phyloP scores from a whole-genome alignment of 306 rosid genomes.

The Lablab purpureus region DNA sequence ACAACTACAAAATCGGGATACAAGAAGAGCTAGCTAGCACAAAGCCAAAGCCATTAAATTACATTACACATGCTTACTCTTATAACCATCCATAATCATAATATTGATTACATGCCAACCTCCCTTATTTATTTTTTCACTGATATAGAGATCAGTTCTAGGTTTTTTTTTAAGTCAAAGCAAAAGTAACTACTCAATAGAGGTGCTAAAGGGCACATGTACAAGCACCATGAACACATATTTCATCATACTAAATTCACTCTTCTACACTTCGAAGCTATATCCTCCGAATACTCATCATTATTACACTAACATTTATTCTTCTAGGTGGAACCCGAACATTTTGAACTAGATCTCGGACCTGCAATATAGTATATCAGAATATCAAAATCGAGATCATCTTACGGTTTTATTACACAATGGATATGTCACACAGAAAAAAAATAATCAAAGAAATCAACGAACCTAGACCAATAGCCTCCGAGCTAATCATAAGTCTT shows the following conservation, averaged over 20 bases:
- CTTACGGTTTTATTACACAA: neutral
- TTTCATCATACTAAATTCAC: neutral
- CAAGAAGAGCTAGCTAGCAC: neutral
- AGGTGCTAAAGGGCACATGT: slow-evolving; percentile 27
- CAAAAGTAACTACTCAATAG: neutral
- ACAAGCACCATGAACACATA: neutral
- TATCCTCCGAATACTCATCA: neutral
- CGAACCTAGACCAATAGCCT: slow-evolving; percentile 62
- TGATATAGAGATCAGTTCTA: slow-evolving; percentile 1
- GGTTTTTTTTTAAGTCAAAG: neutral
- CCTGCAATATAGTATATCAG: slow-evolving; percentile 14
- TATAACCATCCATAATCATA: neutral
- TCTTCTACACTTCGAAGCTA: neutral
- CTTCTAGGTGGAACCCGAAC: slow-evolving; percentile 35
- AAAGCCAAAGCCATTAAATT: neutral
- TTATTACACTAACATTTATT: neutral
- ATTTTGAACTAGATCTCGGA: slow-evolving; percentile 21
- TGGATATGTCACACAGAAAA: neutral
- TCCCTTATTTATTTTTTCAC: neutral
- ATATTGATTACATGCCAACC: slow-evolving; percentile 5
- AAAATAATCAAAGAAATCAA: neutral
- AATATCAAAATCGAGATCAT: neutral
- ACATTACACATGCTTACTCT: neutral
- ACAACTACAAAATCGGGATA: neutral
- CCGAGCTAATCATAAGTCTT: slow-evolving; percentile 70